Base-by-base conservation (phyloP, 2,329 filamentous ascomycete genomes). In the Plectosphaerella sp. region DNA sequence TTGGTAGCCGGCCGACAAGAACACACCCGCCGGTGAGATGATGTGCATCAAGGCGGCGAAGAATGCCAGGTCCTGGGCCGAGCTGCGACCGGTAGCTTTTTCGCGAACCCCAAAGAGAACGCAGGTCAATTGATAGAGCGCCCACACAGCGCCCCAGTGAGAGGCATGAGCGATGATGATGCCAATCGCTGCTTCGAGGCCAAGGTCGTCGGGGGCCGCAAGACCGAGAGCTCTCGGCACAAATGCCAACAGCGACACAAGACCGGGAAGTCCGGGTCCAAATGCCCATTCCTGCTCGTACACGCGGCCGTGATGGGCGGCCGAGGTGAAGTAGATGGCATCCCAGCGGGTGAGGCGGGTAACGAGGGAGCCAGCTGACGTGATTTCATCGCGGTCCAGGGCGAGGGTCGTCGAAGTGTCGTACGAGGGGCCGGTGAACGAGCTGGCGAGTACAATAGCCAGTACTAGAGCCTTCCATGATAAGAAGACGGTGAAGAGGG, bases 231-330 rank as follows among this genome's bases (percentile, higher is more conserved):
- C 56, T 41, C 57, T 55, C 22, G 71, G 53, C 15, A 49, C 61
- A 66, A 59, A 58, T 9, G 65, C 54, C 11, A 78, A 18, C 37
- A 56, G 58, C 10, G 70, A 65, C 20, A 80, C 72, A 39, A 70
- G 58, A 9, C 65, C 58, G 2, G 80, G 77, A 45, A 83, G 57
- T 54, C 69, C 71, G 52, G 62, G 58, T 37, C 86, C 86, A 70
- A 92, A 94, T 0, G 89, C 90, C 89, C 89, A 94, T 68, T 93
- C 88, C 70, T 94, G 90, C 71, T 95, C 90, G 65, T 83, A 88
- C 11, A 85, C 51, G 59, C 90, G 85, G 35, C 87, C 88, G 11
- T 80, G 74, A 42, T 75, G 75, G 5, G 88, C 81, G 45, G 75
- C 67, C 58, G 83, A 78, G 53, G 86, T 72, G 62, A 86, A 93